Percentiles rank a stretch among this genome's conserved stretches.
phyloP scores from a whole-genome alignment of 768 basidiomycete genomes.

The Xerocomellus intermedius region DNA sequence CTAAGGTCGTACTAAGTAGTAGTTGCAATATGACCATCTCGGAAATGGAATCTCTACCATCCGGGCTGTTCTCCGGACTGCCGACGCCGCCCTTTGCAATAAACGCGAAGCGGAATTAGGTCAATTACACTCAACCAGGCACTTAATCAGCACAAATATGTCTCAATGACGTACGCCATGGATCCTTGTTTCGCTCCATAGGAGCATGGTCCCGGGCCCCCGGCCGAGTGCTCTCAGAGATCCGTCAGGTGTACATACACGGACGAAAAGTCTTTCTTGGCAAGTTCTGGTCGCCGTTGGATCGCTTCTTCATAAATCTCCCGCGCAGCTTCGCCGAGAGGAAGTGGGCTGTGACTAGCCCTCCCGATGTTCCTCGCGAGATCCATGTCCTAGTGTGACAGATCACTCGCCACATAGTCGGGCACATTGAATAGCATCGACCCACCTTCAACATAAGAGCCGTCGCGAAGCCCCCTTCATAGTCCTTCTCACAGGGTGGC shows the following conservation, averaged over 20 bases:
- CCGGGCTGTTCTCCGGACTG: too few species aligned
- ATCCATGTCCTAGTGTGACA: constrained; percentile 67
- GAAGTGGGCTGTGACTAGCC: constrained; percentile 49
- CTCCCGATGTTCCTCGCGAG: constrained; percentile 68
- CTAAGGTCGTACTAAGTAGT: too few species aligned
- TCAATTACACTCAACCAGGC: constrained; percentile 1
- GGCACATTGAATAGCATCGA: not conserved
- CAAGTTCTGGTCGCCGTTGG: constrained; percentile 54
- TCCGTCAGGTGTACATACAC: constrained; percentile 65
- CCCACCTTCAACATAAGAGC: constrained; percentile 78
- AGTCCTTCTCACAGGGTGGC: constrained; percentile 80
- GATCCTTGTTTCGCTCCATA: too few species aligned
- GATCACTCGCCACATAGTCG: constrained; percentile 4
- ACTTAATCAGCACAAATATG: constrained; percentile 13
- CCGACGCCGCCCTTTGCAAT: too few species aligned
- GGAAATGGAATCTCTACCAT: too few species aligned
- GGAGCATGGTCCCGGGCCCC: too few species aligned
- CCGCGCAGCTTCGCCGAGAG: constrained; percentile 64
- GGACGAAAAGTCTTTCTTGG: constrained; percentile 75
- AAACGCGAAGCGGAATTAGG: not conserved
- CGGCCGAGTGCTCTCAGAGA: not conserved
- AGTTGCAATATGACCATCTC: not conserved
- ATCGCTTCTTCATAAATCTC: constrained; percentile 60
- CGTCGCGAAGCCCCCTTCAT: constrained; percentile 85
- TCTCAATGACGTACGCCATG: not conserved